Percentiles rank a stretch among this genome's conserved stretches.
Conservation (phyloP, 768 basidiomycete species). For the Boletus patriciae region DNA sequence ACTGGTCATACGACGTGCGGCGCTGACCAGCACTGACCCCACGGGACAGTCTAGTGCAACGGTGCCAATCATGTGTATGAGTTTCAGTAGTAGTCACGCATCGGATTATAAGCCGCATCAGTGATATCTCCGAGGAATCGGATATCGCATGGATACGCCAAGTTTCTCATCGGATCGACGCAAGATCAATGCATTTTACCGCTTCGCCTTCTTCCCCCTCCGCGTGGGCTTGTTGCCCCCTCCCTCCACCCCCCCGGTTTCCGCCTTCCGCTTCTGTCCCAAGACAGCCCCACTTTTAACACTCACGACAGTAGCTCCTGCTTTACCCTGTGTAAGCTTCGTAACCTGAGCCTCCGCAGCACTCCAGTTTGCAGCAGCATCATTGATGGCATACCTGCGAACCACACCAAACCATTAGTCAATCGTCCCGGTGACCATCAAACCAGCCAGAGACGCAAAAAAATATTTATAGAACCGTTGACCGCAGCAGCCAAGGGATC, state of each 20-base stretch:
- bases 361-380: conserved; percentile 68
- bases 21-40: neutral
- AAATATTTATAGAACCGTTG: neutral
- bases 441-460: neutral
- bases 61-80: neutral
- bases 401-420: neutral
- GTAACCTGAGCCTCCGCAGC: conserved; percentile 72
- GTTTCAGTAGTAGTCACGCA: neutral
- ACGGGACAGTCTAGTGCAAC: neutral
- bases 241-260: conserved; percentile 32
- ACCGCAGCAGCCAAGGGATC: neutral
- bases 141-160: neutral
- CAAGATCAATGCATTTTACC: conserved; percentile 13
- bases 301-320: conserved; percentile 72
- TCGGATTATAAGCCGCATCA: neutral
- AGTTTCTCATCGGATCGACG: conserved; percentile 1
- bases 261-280: conserved; percentile 62
- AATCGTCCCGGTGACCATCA: neutral
- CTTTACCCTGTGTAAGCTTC: conserved; percentile 42
- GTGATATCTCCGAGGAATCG: neutral
- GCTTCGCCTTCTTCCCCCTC: conserved; percentile 43
- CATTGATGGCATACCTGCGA: conserved; percentile 72
- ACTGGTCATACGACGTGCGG: neutral
- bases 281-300: conserved; percentile 49
- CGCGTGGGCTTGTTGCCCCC: conserved; percentile 51